Evolutionary conservation across 2,329 filamentous ascomycete species (phyloP).

Genomic region (Aureobasidium sp.): DNA sequence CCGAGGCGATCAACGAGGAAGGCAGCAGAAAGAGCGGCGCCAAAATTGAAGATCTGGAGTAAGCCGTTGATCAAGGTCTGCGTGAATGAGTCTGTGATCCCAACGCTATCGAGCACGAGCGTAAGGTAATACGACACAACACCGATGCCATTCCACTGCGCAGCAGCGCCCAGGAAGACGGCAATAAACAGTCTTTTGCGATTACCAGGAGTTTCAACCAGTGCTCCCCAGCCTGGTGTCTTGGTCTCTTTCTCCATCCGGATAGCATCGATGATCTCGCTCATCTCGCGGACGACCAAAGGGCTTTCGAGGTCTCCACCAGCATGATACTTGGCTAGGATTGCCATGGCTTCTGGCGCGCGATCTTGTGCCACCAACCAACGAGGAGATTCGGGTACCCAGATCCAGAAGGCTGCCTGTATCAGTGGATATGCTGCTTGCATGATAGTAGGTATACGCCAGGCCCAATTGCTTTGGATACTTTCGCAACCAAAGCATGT

Average conservation of each 20-base stretch:
- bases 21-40: slow-evolving; percentile 45
- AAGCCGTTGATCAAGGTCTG: slow-evolving; percentile 42
- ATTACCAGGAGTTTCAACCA: slow-evolving; percentile 53
- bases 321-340: slow-evolving; percentile 57
- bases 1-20: slow-evolving; percentile 29
- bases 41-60: slow-evolving; percentile 53
- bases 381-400: slow-evolving; percentile 57
- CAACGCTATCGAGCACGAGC: slow-evolving; percentile 26
- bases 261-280: slow-evolving; percentile 60
- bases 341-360: slow-evolving; percentile 54
- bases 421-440: slow-evolving; percentile 39
- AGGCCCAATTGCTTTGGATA: slow-evolving; percentile 47
- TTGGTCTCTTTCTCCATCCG: slow-evolving; percentile 43
- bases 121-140: slow-evolving; percentile 35
- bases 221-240: slow-evolving; percentile 44
- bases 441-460: slow-evolving; percentile 45
- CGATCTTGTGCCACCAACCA: slow-evolving; percentile 59
- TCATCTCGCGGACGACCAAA: slow-evolving; percentile 59
- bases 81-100: slow-evolving; percentile 24
- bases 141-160: slow-evolving; percentile 49
- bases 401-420: slow-evolving; percentile 52
- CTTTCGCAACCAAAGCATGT: slow-evolving; percentile 57
- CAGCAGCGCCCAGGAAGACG: slow-evolving; percentile 38
- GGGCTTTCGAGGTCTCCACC: slow-evolving; percentile 47
- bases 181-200: slow-evolving; percentile 46